phyloP scores from a whole-genome alignment of 108 stramenopile genomes.

The Epithemia pelagica region DNA sequence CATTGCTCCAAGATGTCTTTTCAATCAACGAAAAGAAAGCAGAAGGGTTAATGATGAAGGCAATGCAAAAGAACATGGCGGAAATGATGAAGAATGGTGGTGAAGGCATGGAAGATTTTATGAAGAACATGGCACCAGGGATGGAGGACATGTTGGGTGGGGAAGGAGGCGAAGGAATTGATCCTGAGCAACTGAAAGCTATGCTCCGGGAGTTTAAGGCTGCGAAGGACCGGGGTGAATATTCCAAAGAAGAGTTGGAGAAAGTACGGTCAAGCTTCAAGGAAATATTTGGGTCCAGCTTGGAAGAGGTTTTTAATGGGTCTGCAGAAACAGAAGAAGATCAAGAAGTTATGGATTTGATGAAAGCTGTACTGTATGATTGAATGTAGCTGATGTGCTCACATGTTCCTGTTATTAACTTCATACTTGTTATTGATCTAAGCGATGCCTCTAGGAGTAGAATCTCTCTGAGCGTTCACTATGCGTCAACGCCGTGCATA shows the following conservation, averaged over 20 bases:
- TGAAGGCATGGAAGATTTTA: constrained; percentile 82
- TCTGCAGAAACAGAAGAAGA: constrained; percentile 45
- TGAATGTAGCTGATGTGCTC: too few relatives aligned
- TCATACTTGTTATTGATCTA: too few relatives aligned
- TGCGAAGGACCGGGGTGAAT: constrained; percentile 66
- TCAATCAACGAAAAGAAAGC: constrained; percentile 73
- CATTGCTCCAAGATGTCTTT: constrained; percentile 67
- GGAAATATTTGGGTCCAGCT: constrained; percentile 63
- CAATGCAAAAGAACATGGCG: constrained; percentile 83
- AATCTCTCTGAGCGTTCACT: too few relatives aligned
- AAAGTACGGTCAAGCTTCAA: constrained; percentile 68
- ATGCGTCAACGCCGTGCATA: too few relatives aligned
- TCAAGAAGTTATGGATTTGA: constrained; percentile 66
- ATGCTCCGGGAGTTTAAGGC: constrained; percentile 54
- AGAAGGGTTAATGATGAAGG: constrained; percentile 79
- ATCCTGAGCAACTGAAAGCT: constrained; percentile 67
- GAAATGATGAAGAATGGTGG: constrained; percentile 69
- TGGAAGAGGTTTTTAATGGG: constrained; percentile 66
- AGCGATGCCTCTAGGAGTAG: too few relatives aligned
- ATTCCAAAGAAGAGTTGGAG: constrained; percentile 52
- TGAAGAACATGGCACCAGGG: constrained; percentile 62
- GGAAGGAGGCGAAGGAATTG: constrained; percentile 40
- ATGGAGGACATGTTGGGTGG: constrained; percentile 48
- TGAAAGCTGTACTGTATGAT: constrained; percentile 70
- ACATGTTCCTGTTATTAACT: too few relatives aligned